Evolutionary conservation across 306 rosid genomes (phyloP), one percentile per base, ranked within the genome.

Genomic region (Phaseolus lunatus): DNA sequence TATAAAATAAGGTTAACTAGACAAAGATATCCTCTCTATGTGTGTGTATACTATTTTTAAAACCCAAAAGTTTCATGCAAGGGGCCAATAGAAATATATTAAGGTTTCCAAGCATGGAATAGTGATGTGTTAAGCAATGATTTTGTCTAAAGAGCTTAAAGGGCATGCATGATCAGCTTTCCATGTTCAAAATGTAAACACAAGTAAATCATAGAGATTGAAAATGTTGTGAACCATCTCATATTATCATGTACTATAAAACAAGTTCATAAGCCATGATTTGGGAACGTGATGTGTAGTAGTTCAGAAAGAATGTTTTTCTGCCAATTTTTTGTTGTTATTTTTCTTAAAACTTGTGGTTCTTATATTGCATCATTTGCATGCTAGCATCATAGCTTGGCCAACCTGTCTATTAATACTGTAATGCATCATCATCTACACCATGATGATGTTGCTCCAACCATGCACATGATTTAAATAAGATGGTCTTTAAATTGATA

Each of bases 371-470:
- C 59, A 53, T 53, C 59, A 53, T 20, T 53, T 53, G 59, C 89
- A 85, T 85, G 89, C 84, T 79, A 70, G 82, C 82, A 79, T 82
- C 19, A 85, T 88, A 59, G 79, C 44, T 37, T 67, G 87, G 87
- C 90, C 84, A 74, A 12, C 72, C 74, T 69, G 50, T 73, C 43
- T 37, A 9, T 22, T 78, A 78, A 27, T 48, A 50, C 48, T 48
- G 70, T 64, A 14, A 52, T 66, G 71, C 86, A 82, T 86, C 80
- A 84, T 86, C 83, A 76, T 86, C 62, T 76, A 24, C 72, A 75
- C 84, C 77, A 88, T 93, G 22, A 89, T 93, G 86, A 52, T 90
- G 93, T 78, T 79, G 77, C 80, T 88, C 22, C 70, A 82, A 78
- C 78, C 35, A 75, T 67, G 13, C 47, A 82, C 89, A 84, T 70